These are phyloP conservation scores for Schizochytrium sp. DNA, from an alignment of 108 stramenopile genomes.

Conservation along the genomic window DNA sequence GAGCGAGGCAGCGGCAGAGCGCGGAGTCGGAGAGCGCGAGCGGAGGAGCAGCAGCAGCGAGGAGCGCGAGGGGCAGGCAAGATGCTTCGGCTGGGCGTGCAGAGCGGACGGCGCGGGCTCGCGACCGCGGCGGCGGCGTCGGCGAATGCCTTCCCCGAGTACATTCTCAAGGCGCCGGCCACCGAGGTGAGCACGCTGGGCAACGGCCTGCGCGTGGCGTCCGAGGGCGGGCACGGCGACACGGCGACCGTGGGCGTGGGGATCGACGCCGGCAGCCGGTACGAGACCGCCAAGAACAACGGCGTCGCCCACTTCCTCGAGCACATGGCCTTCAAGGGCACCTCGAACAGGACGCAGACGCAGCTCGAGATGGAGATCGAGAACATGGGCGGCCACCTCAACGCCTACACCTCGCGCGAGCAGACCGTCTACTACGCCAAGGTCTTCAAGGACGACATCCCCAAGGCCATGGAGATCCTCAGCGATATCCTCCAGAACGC, in stretches of 20 bases:
- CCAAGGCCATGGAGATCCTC: conserved; percentile 85
- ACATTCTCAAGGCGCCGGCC: conserved; percentile 24
- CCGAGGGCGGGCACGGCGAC: conserved; percentile 61
- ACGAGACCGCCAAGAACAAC: conserved; percentile 92
- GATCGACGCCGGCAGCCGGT: conserved; percentile 65
- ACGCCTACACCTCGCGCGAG: conserved; percentile 94
- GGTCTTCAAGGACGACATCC: conserved; percentile 90
- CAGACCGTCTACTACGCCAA: conserved; percentile 99
- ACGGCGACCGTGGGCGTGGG: conserved; percentile 57
- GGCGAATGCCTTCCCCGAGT: conserved; percentile 5
- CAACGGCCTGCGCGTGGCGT: conserved; percentile 77
- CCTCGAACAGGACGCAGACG: conserved; percentile 72
- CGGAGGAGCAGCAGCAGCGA: too few relatives aligned
- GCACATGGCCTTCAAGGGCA: conserved; percentile 99
- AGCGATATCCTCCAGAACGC: conserved; percentile 86
- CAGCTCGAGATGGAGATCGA: conserved; percentile 95
- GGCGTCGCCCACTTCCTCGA: conserved; percentile 99
- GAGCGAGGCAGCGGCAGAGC: too few relatives aligned
- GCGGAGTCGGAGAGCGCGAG: too few relatives aligned
- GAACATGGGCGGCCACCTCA: conserved; percentile 99
- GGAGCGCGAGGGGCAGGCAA: not conserved
- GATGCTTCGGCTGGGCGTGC: not conserved
- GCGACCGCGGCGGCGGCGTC: not conserved
- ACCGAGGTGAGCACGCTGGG: conserved; percentile 72
- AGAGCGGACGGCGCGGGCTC: not conserved